A percentile compares a stretch with the other conserved stretches of the same genome.
phyloP scores from a whole-genome alignment of 2,329 filamentous ascomycete genomes.

The Talaromyces rugulosus region DNA sequence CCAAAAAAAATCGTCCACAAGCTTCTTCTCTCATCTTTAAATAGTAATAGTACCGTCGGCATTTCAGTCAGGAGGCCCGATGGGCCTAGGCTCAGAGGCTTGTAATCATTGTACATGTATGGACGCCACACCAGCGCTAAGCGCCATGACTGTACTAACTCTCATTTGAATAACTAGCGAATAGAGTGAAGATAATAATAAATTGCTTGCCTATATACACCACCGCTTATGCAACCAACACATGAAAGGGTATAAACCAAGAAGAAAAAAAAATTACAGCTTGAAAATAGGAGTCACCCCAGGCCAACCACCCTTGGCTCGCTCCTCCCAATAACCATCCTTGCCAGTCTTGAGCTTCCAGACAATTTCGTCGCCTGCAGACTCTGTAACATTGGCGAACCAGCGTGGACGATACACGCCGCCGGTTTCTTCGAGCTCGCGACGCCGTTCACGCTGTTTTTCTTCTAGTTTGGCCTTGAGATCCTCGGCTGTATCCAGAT shows the following conservation, averaged over 20 bases:
- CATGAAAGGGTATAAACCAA: not conserved
- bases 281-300: constrained; percentile 55
- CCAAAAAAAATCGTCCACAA: too few relatives aligned
- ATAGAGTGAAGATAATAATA: not conserved
- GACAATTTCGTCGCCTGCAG: constrained; percentile 39
- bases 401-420: constrained; percentile 72
- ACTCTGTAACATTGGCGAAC: constrained; percentile 66
- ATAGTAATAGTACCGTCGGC: too few relatives aligned
- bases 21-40: too few relatives aligned
- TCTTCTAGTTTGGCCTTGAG: constrained; percentile 84
- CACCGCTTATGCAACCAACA: not conserved
- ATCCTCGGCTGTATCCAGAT: constrained; percentile 76
- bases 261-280: constrained; percentile 14
- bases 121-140: too few relatives aligned
- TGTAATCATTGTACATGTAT: too few relatives aligned
- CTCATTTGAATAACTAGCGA: too few relatives aligned
- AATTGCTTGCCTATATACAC: not conserved
- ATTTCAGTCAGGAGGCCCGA: too few relatives aligned
- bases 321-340: constrained; percentile 91
- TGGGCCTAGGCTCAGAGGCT: too few relatives aligned
- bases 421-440: constrained; percentile 69
- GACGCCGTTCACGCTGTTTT: constrained; percentile 69
- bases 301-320: constrained; percentile 64
- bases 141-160: too few relatives aligned
- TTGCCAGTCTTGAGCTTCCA: constrained; percentile 73